These are phyloP conservation scores for Pichia exigua DNA, from an alignment of 805 yeast genomes.

Conservation along the genomic window DNA sequence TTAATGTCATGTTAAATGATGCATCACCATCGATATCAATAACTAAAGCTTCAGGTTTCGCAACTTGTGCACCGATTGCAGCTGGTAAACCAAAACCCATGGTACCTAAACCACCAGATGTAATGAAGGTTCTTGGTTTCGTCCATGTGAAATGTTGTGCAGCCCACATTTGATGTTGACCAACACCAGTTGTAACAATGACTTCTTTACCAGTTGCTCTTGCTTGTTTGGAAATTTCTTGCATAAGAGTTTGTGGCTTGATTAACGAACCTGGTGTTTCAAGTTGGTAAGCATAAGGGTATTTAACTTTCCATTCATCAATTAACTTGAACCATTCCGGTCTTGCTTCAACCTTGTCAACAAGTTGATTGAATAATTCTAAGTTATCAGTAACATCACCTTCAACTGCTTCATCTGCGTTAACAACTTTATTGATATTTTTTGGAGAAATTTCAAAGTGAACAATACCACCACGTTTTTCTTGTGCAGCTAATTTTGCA, in stretches of 20 bases:
- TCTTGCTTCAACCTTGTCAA: conserved; percentile 58
- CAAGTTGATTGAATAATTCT: conserved; percentile 61
- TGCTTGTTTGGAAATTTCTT: conserved; percentile 69
- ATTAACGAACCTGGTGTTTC: conserved; percentile 77
- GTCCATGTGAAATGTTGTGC: conserved; percentile 97
- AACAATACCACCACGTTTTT: conserved; percentile 88
- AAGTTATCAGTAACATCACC: conserved; percentile 88
- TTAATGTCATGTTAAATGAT: conserved; percentile 95
- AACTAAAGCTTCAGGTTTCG: conserved; percentile 88
- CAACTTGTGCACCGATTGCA: conserved; percentile 97
- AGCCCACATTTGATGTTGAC: conserved; percentile 99
- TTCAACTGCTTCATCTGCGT: conserved; percentile 92
- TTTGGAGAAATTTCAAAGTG: conserved; percentile 96
- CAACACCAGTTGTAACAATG: conserved; percentile 94
- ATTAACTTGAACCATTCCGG: conserved; percentile 73
- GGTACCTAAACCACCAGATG: conserved; percentile 99
- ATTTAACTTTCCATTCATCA: conserved; percentile 74
- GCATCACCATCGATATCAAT: conserved; percentile 99
- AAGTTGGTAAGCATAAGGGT: conserved; percentile 73
- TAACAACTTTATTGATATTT: conserved; percentile 95
- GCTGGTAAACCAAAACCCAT: conserved; percentile 98
- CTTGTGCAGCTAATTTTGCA: conserved; percentile 82
- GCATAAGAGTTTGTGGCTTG: conserved; percentile 88
- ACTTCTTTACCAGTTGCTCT: conserved; percentile 59
- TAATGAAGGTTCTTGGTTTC: conserved; percentile 84